Evolutionary conservation across 2,329 filamentous ascomycete genomes (phyloP).

Genomic region (Beauveria varroae): DNA sequence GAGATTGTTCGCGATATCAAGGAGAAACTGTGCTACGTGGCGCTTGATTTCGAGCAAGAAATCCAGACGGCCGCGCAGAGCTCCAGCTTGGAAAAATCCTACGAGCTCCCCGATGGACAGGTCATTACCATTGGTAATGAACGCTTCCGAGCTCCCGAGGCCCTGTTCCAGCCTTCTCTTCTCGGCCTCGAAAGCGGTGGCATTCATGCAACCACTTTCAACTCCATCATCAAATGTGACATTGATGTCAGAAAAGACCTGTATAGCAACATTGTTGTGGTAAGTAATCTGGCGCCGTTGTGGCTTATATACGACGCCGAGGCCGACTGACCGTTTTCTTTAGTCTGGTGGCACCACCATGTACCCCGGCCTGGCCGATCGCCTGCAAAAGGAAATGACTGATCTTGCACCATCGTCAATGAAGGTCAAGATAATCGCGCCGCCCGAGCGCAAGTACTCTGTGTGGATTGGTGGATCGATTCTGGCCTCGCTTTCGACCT

Average conservation of each 20-base stretch:
- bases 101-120: slow-evolving; percentile 98
- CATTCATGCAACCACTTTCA: slow-evolving; percentile 99
- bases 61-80: slow-evolving; percentile 99
- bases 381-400: slow-evolving; percentile 99
- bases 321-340: slow-evolving; percentile 1
- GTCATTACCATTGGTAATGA: slow-evolving; percentile 99
- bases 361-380: slow-evolving; percentile 99
- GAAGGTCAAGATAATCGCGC: slow-evolving; percentile 99
- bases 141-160: slow-evolving; percentile 99
- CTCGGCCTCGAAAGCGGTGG: slow-evolving; percentile 97
- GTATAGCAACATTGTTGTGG: slow-evolving; percentile 99
- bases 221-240: slow-evolving; percentile 99
- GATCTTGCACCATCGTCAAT: slow-evolving; percentile 98
- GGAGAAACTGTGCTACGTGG: slow-evolving; percentile 99
- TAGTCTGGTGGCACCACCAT: slow-evolving; percentile 99
- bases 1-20: slow-evolving; percentile 99
- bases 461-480: slow-evolving; percentile 99
- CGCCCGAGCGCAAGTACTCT: slow-evolving; percentile 99
- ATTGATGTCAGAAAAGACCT: slow-evolving; percentile 99
- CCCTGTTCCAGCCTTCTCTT: slow-evolving; percentile 98
- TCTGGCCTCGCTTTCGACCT: slow-evolving; percentile 97
- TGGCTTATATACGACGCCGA: no score
- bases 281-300: slow-evolving; percentile 41
- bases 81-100: slow-evolving; percentile 98
- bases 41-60: slow-evolving; percentile 99